Evolutionary conservation across 1,284 basidiomycete species (phyloP), one percentile per base, ranked within the genome.

Genomic region (Amylostereum areolatum): DNA sequence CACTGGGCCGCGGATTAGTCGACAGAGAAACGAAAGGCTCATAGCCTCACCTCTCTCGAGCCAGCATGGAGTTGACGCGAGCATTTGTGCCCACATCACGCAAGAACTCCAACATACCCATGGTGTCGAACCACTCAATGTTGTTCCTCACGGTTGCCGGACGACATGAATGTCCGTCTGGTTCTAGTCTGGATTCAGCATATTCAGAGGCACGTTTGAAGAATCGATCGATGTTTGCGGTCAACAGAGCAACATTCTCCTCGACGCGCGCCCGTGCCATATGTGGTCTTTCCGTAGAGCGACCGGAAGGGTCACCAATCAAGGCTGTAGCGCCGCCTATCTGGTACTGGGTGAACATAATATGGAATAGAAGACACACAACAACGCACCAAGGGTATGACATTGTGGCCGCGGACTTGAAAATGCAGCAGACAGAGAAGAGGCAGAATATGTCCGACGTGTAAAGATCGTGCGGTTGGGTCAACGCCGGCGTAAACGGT

Each of bases 241-340:
- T 78, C 47, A 99, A 83, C 6, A 73, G 73, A 1, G 60, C 53
- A 36, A 91, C 83, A 60, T 99, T 98, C 42, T 68, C 54, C 32
- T 81, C 72, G 2, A 95, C 79, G 37, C 79, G 74, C 2, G 74
- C 67, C 7, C 66, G 63, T 37, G 81, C 74, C 4, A 92, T 80
- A 1, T 84, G 75, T 48, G 83, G 80, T 12, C 97, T 83, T 65
- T 97, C 97, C 0, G 83, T 84, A 2, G 79, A 78, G 30, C 95
- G 78, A 1, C 97, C 97, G 1, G 92, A 94, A 2, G 97, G 97
- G 63, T 99, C 97, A 5, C 97, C 97, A 32, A 99, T 89, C n/a
- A 88, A 80, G 2, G 94, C 97, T 0, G 97, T 98, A 1, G 93
- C 96, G 0, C 95, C 95, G 33, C 96, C 96, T 63, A 97, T 89